A percentile compares a stretch with the other conserved stretches of the same genome.
Conservation (phyloP, 192 early-diverging fungal species). For the Bifiguratus adelaidae region DNA sequence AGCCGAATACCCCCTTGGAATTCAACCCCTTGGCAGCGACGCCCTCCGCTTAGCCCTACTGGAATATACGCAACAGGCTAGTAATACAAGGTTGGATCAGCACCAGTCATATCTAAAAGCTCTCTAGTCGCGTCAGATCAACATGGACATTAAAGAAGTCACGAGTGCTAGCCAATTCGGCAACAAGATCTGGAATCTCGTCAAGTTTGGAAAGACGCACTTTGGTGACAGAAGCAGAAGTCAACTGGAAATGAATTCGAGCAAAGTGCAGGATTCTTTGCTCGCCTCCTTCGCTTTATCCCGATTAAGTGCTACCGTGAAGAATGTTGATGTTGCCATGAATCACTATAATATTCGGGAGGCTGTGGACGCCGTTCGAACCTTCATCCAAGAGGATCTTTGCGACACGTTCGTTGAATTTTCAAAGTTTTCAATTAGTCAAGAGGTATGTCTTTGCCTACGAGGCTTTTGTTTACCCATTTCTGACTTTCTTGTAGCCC, state of each 20-base stretch:
- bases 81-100: background rate
- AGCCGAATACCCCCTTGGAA: constrained; percentile 81
- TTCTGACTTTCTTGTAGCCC: background rate
- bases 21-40: constrained; percentile 87
- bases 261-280: constrained; percentile 1
- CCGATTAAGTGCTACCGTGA: constrained; percentile 61
- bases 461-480: background rate
- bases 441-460: background rate
- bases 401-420: constrained; percentile 93
- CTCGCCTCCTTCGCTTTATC: constrained; percentile 79
- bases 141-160: constrained; percentile 81
- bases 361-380: constrained; percentile 69
- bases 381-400: constrained; percentile 87
- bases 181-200: constrained; percentile 96
- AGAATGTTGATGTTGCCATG: constrained; percentile 53
- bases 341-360: constrained; percentile 59
- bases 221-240: constrained; percentile 37
- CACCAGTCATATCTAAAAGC: too few species aligned
- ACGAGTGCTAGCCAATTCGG: constrained; percentile 82
- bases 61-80: constrained; percentile 51
- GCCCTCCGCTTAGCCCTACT: constrained; percentile 64
- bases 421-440: too few species aligned
- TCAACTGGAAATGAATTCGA: constrained; percentile 5
- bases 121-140: constrained; percentile 73
- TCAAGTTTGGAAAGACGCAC: constrained; percentile 55